These are phyloP conservation scores for Aureococcus anophagefferens DNA, from an alignment of 108 stramenopile species.

Conservation along the genomic window DNA sequence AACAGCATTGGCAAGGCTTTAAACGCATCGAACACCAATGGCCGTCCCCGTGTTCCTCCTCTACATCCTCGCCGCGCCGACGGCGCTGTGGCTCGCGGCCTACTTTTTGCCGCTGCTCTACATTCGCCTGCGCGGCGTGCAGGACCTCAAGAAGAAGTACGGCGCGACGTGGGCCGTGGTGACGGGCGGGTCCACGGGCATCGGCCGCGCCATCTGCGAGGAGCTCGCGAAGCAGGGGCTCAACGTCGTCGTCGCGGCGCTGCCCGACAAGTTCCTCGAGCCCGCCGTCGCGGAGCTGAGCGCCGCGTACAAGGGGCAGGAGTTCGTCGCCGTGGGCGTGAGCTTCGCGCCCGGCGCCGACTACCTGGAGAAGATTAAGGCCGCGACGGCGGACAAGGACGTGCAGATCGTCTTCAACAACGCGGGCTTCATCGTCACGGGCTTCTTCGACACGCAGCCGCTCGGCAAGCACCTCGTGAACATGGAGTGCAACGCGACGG, in stretches of 20 bases:
- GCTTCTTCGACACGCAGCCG: conserved; percentile 89
- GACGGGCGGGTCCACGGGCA: conserved; percentile 88
- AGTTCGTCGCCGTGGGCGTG: conserved; percentile 80
- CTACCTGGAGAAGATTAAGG: conserved; percentile 68
- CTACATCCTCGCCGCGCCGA: conserved; percentile 57
- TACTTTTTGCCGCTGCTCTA: conserved; percentile 71
- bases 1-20: too few species aligned
- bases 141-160: conserved; percentile 76
- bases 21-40: too few species aligned
- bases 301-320: conserved; percentile 54
- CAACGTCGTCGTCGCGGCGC: conserved; percentile 91
- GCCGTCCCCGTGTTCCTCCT: too few species aligned
- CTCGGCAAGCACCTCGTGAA: conserved; percentile 77
- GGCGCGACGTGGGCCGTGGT: conserved; percentile 91
- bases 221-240: conserved; percentile 84
- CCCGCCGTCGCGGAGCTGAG: conserved; percentile 67
- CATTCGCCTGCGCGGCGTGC: conserved; percentile 59
- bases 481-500: conserved; percentile 95
- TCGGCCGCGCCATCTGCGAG: conserved; percentile 84
- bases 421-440: conserved; percentile 97
- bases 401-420: conserved; percentile 88
- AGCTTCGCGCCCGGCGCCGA: conserved; percentile 74
- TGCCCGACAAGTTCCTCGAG: conserved; percentile 78
- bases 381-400: conserved; percentile 74
- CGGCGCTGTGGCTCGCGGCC: conserved; percentile 59